phyloP scores from a whole-genome alignment of 139 green algal genomes.

The Tetradesmus lagerheimii region DNA sequence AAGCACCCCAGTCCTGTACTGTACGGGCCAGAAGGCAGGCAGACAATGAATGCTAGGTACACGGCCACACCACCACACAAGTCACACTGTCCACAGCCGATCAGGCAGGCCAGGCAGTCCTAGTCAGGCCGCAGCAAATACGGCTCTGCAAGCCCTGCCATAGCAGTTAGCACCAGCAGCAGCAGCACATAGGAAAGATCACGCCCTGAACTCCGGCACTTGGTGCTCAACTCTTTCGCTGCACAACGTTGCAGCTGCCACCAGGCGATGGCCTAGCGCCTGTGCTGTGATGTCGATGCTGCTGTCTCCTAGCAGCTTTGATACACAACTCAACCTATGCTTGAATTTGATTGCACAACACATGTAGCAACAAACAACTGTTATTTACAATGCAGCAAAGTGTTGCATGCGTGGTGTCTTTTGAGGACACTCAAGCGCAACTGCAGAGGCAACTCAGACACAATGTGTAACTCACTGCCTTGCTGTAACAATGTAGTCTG shows the following conservation, averaged over 20 bases:
- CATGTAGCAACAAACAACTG: not conserved
- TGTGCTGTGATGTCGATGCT: not conserved
- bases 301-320: not conserved
- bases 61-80: not conserved
- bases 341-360: not conserved
- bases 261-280: not conserved
- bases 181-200: not conserved
- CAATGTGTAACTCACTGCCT: not conserved
- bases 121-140: not conserved
- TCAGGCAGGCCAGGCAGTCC: not conserved
- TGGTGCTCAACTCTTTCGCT: not conserved
- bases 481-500: not conserved
- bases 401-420: not conserved
- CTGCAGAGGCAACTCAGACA: not conserved
- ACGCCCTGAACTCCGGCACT: not conserved
- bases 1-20: not conserved
- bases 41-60: not conserved
- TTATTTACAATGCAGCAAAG: not conserved
- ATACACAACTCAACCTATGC: not conserved
- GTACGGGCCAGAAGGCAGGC: not conserved
- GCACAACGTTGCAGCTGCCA: not conserved
- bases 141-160: too few species aligned
- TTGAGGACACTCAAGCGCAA: not conserved
- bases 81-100: not conserved
- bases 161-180: not conserved